Evolutionary conservation across 1,139 yeast species (phyloP).

Genomic region (Zygosaccharomyces pseudobailii): DNA sequence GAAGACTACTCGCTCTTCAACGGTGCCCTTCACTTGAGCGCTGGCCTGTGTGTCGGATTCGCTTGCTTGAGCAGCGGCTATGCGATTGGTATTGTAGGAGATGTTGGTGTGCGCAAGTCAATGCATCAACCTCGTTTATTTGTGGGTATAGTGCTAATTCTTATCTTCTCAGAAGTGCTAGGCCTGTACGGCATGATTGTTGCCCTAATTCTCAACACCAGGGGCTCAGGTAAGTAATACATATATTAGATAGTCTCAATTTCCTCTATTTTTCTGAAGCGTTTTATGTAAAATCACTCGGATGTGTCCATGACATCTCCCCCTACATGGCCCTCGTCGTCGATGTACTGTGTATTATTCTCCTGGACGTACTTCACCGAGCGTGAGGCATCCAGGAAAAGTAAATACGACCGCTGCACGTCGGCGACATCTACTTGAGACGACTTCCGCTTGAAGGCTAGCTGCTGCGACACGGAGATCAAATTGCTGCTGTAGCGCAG

Average conservation of each 20-base stretch:
- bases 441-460: conserved; percentile 76
- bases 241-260: not conserved
- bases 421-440: conserved; percentile 71
- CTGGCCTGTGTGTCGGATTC: conserved; percentile 93
- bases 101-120: conserved; percentile 94
- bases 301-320: conserved; percentile 33
- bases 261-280: not conserved
- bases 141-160: conserved; percentile 87
- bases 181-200: conserved; percentile 95
- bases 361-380: conserved; percentile 78
- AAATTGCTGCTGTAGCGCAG: conserved; percentile 90
- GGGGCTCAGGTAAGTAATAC: conserved; percentile 53
- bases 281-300: conserved; percentile 11
- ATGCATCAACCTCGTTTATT: conserved; percentile 96
- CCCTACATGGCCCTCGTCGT: conserved; percentile 60
- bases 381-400: conserved; percentile 84
- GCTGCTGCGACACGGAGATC: conserved; percentile 82
- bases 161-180: conserved; percentile 96
- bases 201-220: conserved; percentile 85
- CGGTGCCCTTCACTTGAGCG: conserved; percentile 95
- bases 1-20: conserved; percentile 80
- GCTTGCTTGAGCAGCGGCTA: conserved; percentile 97
- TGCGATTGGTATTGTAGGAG: conserved; percentile 98
- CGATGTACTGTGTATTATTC: conserved; percentile 62
- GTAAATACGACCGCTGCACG: conserved; percentile 78